Base-by-base conservation (phyloP, 495 filamentous ascomycete genomes). In the Hyaloscypha finlandica region DNA sequence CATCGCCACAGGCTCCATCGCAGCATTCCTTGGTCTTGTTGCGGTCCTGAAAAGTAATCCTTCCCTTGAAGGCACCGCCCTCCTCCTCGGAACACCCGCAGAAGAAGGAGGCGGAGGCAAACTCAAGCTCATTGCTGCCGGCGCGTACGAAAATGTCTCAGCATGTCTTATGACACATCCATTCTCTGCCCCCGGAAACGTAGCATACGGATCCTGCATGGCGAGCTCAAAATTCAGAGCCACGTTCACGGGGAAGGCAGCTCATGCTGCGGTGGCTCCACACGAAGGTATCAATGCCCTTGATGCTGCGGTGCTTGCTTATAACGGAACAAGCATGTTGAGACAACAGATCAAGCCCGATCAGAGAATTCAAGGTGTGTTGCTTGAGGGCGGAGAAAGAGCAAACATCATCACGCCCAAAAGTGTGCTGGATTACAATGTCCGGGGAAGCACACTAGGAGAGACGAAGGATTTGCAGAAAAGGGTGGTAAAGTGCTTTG, bases 51-150 rank as follows among this genome's bases (percentile, higher is more conserved):
- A 76, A 53, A 67, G 78, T 30, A 77, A 81, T 39, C 42, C 42
- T 14, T 69, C 73, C 2, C 70, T 89, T 9, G 73, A 77, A 0
- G 89, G 89, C 9, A 84, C 84, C 42, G 78, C 88, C 0, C 77
- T 86, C 51, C 69, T 91, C 33, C 81, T 92, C n/a, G 89, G 89
- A 25, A 92, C 89, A 0, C 90, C 90, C 0, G 90, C 86, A 0
- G 89, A 92, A 74, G 89, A 92, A 67, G 76, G 84, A 25, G 87
- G 88, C 11, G 88, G 88, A 4, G 90, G 89, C 22, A 92, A 92
- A 74, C 84, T 86, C 57, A 84, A 82, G 51, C 78, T 92, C 9
- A 80, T 90, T 31, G 72, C 88, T 29, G 82, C 80, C 0, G 88
- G 86, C 0, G 89, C 88, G 6, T 91, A 89, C 74, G 76, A 83